Conservation (phyloP, 106 monocot genomes). For the Allium sativum region DNA sequence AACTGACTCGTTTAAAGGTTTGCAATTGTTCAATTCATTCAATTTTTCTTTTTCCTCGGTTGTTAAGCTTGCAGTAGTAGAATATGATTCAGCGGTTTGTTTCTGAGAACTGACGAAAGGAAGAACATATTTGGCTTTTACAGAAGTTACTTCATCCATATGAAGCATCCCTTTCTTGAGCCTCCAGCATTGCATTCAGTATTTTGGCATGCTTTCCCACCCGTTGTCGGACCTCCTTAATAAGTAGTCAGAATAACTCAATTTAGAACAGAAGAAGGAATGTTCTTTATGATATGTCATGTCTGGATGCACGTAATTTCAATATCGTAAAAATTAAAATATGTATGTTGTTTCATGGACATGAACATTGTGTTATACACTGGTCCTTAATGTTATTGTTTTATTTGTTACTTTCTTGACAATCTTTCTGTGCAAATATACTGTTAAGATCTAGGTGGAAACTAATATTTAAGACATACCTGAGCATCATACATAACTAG, state of each 20-base stretch:
- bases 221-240: slow-evolving; percentile 54
- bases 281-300: no score
- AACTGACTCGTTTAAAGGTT: slow-evolving; percentile 45
- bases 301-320: no score
- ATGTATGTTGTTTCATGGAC: no score
- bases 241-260: neutral
- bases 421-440: no score
- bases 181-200: slow-evolving; percentile 27
- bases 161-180: slow-evolving; percentile 8
- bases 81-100: slow-evolving; percentile 11
- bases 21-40: neutral
- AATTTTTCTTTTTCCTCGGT: slow-evolving; percentile 6
- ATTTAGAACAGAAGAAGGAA: neutral
- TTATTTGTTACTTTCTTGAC: no score
- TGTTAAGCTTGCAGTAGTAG: slow-evolving; percentile 6
- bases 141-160: slow-evolving; percentile 10
- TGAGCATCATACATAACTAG: slow-evolving; percentile 95
- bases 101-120: slow-evolving; percentile 6
- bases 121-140: slow-evolving; percentile 19
- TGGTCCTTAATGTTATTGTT: no score
- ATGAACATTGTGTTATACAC: no score
- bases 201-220: slow-evolving; percentile 49
- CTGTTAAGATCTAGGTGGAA: no score
- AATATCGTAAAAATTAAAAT: neutral
- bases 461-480: slow-evolving; percentile 26